Evolutionary conservation across 352 stramenopile species (phyloP), one percentile per base, ranked within the genome.

Genomic region (Pythium graminicola): DNA sequence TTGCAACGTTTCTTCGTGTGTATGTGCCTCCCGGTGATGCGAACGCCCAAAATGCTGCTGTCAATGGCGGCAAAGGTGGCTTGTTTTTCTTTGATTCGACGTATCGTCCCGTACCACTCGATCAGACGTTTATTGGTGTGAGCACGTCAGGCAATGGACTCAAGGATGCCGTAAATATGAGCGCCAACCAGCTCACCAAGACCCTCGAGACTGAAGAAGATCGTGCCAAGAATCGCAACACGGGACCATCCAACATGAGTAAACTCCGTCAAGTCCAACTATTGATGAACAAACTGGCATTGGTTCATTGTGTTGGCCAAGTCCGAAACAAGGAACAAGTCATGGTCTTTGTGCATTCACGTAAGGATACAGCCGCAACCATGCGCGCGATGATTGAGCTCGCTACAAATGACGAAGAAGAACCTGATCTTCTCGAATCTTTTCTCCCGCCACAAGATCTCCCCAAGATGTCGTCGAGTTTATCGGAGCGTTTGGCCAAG

Each of bases 271-370:
- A 89, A 32, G 67, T 87, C 3, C 74, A 89, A 45, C 38, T 86
- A n/a, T 73, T 99, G 64, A 98, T 99, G 87, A 99, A 99, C 73
- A 93, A 99, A 56, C 99, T 99, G 57, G 99, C 96, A 60, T 99
- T 99, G 65, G 97, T 99, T 54, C 99, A 99, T 65, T 89, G 97
- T 3, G 61, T 97, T 24, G 76, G 93, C 32, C 95, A 99, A 60
- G 93, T 93, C 6, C 78, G 95, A 67, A 54, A 93, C 7, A 76
- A 97, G 57, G 98, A 99, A 71, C 97, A 99, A 58, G 93, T 99
- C 32, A 70, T 99, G 2, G 99, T 99, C 48, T 99, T 99, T 69
- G 96, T 99, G 17, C 97, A 99, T 65, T 98, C 93, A 28, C 90
- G 97, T 32, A 98, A 98, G 29, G 97, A 99, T 55, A 99, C 96